Conservation (phyloP, 1,284 basidiomycete genomes). For the Chiua sp. region DNA sequence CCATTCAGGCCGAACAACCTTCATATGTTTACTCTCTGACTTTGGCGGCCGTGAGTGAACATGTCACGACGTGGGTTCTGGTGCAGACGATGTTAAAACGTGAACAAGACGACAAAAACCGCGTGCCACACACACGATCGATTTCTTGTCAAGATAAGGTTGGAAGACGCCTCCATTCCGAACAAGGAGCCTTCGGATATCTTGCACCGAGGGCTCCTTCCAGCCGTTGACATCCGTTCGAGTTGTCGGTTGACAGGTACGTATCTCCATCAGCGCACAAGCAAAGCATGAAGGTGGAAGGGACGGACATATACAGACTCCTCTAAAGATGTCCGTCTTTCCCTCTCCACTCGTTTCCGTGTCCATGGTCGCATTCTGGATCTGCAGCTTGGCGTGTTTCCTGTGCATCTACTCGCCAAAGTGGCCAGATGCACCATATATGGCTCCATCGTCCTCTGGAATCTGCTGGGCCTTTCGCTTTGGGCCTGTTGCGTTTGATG, state of each 20-base stretch:
- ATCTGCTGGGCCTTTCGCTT: constrained; percentile 24
- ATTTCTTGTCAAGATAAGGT: constrained; percentile 84
- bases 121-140: constrained; percentile 60
- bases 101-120: neutral
- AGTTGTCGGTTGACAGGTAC: neutral
- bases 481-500: constrained; percentile 6
- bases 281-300: neutral
- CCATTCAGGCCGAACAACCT: constrained; percentile 90
- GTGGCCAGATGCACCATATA: constrained; percentile 83
- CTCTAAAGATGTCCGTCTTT: constrained; percentile 68
- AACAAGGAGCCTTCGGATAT: constrained; percentile 81
- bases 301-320: constrained; percentile 78
- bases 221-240: constrained; percentile 75
- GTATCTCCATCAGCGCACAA: no score
- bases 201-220: constrained; percentile 88
- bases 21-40: constrained; percentile 88
- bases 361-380: constrained; percentile 76
- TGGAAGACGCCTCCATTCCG: constrained; percentile 86
- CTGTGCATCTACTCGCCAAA: constrained; percentile 89
- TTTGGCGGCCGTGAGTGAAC: constrained; percentile 89
- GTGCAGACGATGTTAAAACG: constrained; percentile 4
- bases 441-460: constrained; percentile 34
- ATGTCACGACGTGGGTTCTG: constrained; percentile 91
- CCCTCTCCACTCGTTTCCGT: constrained; percentile 26
- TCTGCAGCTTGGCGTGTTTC: constrained; percentile 90